phyloP scores from a whole-genome alignment of 495 filamentous ascomycete species.

The Delitschia confertaspora region DNA sequence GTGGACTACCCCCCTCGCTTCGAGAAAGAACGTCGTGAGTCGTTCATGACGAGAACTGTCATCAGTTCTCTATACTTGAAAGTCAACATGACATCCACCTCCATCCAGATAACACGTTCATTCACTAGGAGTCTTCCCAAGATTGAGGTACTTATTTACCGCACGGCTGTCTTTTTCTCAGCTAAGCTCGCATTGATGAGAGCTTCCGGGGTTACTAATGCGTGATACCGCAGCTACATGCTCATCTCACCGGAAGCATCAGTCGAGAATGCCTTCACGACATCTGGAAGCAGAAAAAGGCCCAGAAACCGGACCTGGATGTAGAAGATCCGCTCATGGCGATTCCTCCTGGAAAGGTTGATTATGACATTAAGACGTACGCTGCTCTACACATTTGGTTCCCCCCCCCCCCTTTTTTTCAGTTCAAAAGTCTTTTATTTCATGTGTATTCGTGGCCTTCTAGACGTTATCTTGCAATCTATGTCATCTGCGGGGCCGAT shows the following conservation, averaged over 20 bases:
- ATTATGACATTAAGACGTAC: conserved; percentile 63
- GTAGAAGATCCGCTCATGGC: conserved; percentile 60
- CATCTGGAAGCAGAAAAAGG: conserved; percentile 57
- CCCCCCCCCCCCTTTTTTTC: too few species aligned
- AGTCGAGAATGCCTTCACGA: conserved; percentile 65
- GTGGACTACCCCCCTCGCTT: too few species aligned
- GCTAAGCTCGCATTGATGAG: not conserved
- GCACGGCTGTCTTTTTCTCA: not conserved
- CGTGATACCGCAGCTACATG: conserved; percentile 55
- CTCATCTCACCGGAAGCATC: conserved; percentile 76
- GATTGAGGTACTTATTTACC: conserved; percentile 26
- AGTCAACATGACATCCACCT: not conserved
- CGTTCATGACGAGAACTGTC: too few species aligned
- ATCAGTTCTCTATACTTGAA: not conserved
- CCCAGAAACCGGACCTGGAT: conserved; percentile 37
- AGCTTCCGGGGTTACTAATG: conserved; percentile 13
- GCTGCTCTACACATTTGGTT: conserved; percentile 18
- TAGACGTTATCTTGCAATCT: not conserved
- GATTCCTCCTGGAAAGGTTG: conserved; percentile 60
- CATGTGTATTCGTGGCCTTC: not conserved
- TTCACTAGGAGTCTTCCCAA: conserved; percentile 32
- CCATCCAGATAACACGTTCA: conserved; percentile 6
- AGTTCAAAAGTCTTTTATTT: conserved; percentile 1
- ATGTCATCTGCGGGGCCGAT: too few species aligned
- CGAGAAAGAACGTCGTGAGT: too few species aligned